These are phyloP conservation scores for Penicillium waksmanii DNA, from an alignment of 495 filamentous ascomycete species.

Conservation along the genomic window DNA sequence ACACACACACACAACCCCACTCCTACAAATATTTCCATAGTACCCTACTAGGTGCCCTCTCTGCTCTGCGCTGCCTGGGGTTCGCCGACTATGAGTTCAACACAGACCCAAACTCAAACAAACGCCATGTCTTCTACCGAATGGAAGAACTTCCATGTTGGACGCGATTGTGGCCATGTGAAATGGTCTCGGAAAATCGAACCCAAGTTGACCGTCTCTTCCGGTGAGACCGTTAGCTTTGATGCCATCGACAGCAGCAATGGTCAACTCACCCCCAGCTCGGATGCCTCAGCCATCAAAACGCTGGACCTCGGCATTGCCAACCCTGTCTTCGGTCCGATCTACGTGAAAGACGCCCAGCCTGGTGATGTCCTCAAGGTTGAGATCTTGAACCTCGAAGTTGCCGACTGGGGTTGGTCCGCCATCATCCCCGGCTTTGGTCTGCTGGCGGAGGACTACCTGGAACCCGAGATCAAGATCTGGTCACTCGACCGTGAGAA, in stretches of 20 bases:
- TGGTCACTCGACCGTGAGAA: constrained; percentile 48
- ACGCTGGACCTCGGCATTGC: constrained; percentile 46
- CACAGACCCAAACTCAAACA: constrained; percentile 24
- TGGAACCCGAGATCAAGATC: constrained; percentile 47
- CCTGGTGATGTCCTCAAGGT: constrained; percentile 56
- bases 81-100: constrained; percentile 18
- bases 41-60: too few species aligned
- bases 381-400: constrained; percentile 46
- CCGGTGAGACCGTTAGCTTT: constrained; percentile 48
- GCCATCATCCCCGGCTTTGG: constrained; percentile 55
- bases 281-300: constrained; percentile 42
- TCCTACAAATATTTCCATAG: background rate
- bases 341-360: constrained; percentile 47
- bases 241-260: constrained; percentile 56
- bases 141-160: constrained; percentile 45
- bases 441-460: constrained; percentile 51
- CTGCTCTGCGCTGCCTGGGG: too few species aligned
- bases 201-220: constrained; percentile 50
- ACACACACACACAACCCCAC: background rate
- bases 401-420: constrained; percentile 55
- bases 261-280: constrained; percentile 47
- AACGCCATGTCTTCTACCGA: constrained; percentile 27
- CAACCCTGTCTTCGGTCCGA: constrained; percentile 54
- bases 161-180: constrained; percentile 44
- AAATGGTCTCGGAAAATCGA: constrained; percentile 52